These are phyloP conservation scores for Striga asiatica DNA, from an alignment of 257 asterid genomes.

Conservation along the genomic window DNA sequence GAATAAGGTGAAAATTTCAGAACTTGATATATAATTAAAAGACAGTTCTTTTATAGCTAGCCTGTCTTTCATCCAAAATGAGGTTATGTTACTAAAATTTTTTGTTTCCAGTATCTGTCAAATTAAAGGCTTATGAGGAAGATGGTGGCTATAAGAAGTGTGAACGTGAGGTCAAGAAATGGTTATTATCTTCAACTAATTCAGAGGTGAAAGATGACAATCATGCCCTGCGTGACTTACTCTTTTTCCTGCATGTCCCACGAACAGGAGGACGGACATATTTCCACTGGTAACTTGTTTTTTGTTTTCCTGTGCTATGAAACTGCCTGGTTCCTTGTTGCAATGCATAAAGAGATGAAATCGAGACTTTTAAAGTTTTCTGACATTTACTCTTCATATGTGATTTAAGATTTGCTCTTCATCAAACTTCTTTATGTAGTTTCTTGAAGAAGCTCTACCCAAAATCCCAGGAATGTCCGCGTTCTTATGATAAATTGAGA, in stretches of 20 bases:
- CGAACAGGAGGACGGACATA: conserved; percentile 97
- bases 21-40: background rate
- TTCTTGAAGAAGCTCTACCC: conserved; percentile 78
- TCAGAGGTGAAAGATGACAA: conserved; percentile 47
- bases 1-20: conserved; percentile 4
- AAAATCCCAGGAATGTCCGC: conserved; percentile 69
- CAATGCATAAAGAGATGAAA: conserved; percentile 1
- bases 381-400: background rate
- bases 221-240: conserved; percentile 66
- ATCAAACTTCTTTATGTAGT: conserved; percentile 28
- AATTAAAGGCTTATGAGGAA: conserved; percentile 26
- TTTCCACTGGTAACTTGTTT: conserved; percentile 56
- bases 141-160: conserved; percentile 49
- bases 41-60: background rate
- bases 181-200: conserved; percentile 71
- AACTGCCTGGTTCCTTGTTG: background rate
- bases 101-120: conserved; percentile 31
- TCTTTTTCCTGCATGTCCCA: conserved; percentile 92
- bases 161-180: conserved; percentile 53
- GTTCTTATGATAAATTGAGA: conserved; percentile 88
- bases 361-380: background rate
- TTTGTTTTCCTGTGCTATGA: conserved; percentile 5
- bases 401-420: conserved; percentile 11
- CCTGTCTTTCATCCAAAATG: conserved; percentile 4
- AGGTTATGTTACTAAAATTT: background rate